Percentiles rank a stretch among this genome's conserved stretches.
Conservation (phyloP, 108 stramenopile species). For the Cylindrotheca fusiformis region DNA sequence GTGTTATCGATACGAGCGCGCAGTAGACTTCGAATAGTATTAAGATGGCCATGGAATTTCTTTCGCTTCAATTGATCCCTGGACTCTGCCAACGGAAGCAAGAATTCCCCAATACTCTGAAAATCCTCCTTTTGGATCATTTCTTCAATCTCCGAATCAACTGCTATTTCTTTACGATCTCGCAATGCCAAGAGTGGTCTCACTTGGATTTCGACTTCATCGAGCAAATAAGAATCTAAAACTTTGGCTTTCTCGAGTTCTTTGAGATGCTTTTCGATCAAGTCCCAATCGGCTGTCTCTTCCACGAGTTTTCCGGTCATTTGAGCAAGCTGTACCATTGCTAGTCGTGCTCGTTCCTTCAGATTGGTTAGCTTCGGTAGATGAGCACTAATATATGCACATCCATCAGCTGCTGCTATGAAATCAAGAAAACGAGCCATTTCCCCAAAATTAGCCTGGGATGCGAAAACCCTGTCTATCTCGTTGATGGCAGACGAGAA, state of each 20-base stretch:
- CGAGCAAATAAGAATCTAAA: conserved; percentile 33
- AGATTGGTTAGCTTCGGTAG: conserved; percentile 13
- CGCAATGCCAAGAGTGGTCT: conserved; percentile 32
- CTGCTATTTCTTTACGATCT: conserved; percentile 39
- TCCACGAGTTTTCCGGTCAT: conserved; percentile 32
- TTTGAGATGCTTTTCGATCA: conserved; percentile 30
- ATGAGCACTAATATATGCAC: not conserved
- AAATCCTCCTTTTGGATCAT: conserved; percentile 44
- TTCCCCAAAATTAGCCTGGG: not conserved
- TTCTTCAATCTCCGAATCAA: conserved; percentile 30
- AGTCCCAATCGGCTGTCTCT: conserved; percentile 44
- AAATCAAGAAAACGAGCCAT: not conserved
- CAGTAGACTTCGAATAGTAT: conserved; percentile 25
- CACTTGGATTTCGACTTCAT: conserved; percentile 30
- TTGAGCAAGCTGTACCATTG: conserved; percentile 27
- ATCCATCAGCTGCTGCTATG: conserved; percentile 1
- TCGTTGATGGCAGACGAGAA: not conserved
- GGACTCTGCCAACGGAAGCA: conserved; percentile 36
- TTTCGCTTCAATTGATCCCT: conserved; percentile 49
- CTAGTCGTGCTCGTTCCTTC: conserved; percentile 16
- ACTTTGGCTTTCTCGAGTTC: conserved; percentile 27
- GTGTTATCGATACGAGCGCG: conserved; percentile 1
- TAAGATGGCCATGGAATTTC: conserved; percentile 24
- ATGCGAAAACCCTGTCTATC: conserved; percentile 4
- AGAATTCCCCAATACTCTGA: conserved; percentile 36